These are phyloP conservation scores for Brasilioporus rufonigricans DNA, from an alignment of 768 basidiomycete genomes.

Conservation along the genomic window DNA sequence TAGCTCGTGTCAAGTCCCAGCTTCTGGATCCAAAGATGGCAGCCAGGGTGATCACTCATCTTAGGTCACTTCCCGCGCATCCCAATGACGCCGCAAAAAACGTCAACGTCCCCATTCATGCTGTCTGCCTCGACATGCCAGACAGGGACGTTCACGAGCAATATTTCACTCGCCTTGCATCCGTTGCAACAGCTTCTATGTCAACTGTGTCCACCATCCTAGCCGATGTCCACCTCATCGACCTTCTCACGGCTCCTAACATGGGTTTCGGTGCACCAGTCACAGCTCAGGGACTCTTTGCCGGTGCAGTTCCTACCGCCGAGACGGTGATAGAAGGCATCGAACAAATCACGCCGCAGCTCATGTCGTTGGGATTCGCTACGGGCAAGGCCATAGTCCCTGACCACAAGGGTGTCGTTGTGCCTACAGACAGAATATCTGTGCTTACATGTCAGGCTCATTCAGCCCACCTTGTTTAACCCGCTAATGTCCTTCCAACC, in stretches of 20 bases:
- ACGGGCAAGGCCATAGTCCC: slow-evolving; percentile 63
- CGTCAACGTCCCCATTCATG: slow-evolving; percentile 59
- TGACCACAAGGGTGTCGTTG: slow-evolving; percentile 67
- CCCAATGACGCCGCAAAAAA: slow-evolving; percentile 8
- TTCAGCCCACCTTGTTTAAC: neutral
- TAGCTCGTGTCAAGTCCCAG: slow-evolving; percentile 65
- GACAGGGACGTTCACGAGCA: slow-evolving; percentile 61
- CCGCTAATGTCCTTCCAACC: slow-evolving; percentile 6
- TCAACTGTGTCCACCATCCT: slow-evolving; percentile 50
- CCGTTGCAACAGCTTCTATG: slow-evolving; percentile 48
- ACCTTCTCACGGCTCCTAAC: slow-evolving; percentile 57
- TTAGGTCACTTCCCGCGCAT: slow-evolving; percentile 53
- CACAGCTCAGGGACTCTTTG: slow-evolving; percentile 62
- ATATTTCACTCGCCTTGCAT: slow-evolving; percentile 55
- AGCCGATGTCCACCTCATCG: slow-evolving; percentile 59
- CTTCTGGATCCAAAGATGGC: slow-evolving; percentile 67
- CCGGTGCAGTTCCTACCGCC: slow-evolving; percentile 75
- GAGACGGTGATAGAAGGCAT: slow-evolving; percentile 69
- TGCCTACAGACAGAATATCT: slow-evolving; percentile 75
- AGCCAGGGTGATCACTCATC: slow-evolving; percentile 67
- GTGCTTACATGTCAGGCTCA: slow-evolving; percentile 69
- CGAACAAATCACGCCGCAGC: slow-evolving; percentile 67
- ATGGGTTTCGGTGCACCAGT: slow-evolving; percentile 75
- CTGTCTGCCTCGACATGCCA: slow-evolving; percentile 64
- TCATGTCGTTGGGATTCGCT: slow-evolving; percentile 77